These are phyloP conservation scores for Penicillium samsonianum DNA, from an alignment of 495 filamentous ascomycete genomes.

Conservation along the genomic window DNA sequence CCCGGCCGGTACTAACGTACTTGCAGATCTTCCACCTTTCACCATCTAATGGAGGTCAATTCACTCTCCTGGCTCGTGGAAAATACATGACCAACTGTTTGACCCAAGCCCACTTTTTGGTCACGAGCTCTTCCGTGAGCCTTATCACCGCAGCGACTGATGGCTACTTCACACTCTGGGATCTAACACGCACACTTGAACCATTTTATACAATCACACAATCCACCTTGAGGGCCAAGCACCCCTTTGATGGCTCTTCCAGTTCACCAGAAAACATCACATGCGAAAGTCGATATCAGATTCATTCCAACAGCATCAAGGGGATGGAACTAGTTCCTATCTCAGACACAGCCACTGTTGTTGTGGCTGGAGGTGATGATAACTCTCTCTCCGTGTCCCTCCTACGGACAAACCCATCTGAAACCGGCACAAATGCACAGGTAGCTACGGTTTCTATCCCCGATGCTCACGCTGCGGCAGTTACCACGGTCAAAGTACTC, in stretches of 20 bases:
- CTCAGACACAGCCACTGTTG: conserved; percentile 41
- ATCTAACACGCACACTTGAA: conserved; percentile 38
- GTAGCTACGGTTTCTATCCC: conserved; percentile 58
- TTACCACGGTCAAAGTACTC: conserved; percentile 65
- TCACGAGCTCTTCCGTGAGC: conserved; percentile 27
- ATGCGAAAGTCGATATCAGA: conserved; percentile 41
- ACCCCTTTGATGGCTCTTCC: conserved; percentile 15
- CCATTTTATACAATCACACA: conserved; percentile 34
- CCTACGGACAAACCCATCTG: conserved; percentile 26
- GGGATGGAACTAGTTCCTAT: conserved; percentile 41
- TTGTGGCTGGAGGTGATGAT: conserved; percentile 83
- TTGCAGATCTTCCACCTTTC: conserved; percentile 60
- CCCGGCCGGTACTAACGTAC: neutral
- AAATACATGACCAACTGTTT: conserved; percentile 79
- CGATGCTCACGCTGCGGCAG: conserved; percentile 76
- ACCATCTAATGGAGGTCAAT: conserved; percentile 36
- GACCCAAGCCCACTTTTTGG: conserved; percentile 63
- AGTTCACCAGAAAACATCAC: conserved; percentile 29
- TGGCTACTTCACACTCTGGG: conserved; percentile 59
- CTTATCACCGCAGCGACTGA: conserved; percentile 65
- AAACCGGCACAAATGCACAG: conserved; percentile 8
- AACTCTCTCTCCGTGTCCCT: conserved; percentile 68
- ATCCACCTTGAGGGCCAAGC: conserved; percentile 24
- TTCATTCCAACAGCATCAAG: conserved; percentile 81
- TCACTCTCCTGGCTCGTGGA: conserved; percentile 56